These are phyloP conservation scores for Sphagnum contortum DNA, from an alignment of 225 moss, liverwort and hornwort species.

Conservation along the genomic window DNA sequence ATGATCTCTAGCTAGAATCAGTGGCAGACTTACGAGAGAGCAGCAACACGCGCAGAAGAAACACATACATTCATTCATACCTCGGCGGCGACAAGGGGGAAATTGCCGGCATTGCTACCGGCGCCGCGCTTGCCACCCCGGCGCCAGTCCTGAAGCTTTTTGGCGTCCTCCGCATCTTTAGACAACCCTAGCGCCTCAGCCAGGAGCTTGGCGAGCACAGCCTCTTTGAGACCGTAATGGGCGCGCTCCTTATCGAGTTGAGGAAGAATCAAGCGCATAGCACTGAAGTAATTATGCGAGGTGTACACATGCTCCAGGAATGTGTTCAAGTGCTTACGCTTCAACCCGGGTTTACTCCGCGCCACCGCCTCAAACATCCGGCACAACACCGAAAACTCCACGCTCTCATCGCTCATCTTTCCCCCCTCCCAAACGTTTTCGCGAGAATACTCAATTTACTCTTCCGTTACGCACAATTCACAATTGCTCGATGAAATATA, in stretches of 20 bases:
- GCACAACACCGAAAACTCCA: constrained; percentile 54
- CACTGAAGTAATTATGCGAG: constrained; percentile 64
- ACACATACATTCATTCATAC: constrained; percentile 9
- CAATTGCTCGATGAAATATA: too few relatives aligned
- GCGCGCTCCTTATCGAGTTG: constrained; percentile 68
- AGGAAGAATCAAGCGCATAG: constrained; percentile 77
- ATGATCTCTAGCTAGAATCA: too few relatives aligned
- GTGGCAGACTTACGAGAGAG: too few relatives aligned
- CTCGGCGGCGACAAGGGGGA: constrained; percentile 64
- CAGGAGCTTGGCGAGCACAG: constrained; percentile 61
- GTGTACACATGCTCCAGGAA: constrained; percentile 64
- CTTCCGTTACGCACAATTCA: too few relatives aligned
- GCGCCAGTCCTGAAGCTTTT: constrained; percentile 87
- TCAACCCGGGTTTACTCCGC: constrained; percentile 32
- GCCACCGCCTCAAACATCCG: constrained; percentile 48
- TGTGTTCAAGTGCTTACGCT: constrained; percentile 63
- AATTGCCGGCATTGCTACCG: constrained; percentile 89
- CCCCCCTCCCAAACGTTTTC: too few relatives aligned
- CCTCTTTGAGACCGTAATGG: constrained; percentile 71
- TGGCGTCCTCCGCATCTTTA: constrained; percentile 68
- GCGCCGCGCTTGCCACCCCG: constrained; percentile 63
- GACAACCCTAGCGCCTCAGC: constrained; percentile 69
- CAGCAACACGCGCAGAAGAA: too few relatives aligned
- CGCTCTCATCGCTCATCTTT: constrained; percentile 58
- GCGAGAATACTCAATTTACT: too few relatives aligned